Evolutionary conservation across 2,329 filamentous ascomycete species (phyloP), one percentile per base, ranked within the genome.

Genomic region (Pseudodiploospora longispora): DNA sequence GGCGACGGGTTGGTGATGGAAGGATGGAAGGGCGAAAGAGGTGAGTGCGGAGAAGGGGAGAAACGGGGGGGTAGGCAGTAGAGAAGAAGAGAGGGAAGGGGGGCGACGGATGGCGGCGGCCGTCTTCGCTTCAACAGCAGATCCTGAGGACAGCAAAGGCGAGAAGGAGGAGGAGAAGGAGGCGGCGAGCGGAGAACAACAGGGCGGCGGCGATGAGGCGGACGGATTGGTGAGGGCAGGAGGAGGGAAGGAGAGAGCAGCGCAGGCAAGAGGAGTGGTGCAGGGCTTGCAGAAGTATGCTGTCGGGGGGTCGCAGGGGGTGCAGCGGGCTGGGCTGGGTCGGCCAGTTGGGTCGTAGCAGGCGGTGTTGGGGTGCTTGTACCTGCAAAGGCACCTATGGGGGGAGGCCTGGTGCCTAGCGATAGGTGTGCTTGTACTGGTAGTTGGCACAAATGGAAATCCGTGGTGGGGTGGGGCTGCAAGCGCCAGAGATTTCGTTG

Each of bases 51-150:
- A 44, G 47, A 45, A 37, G 44, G 40, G 54, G 51, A 56, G 46
- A 51, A 32, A 33, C 34, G 31, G 31, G 41, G 29, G 38, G 31
- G 32, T 30, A 32, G 32, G 38, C 5, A 12, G 19, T 19, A 47
- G 46, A 47, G 46, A 51, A 49, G 51, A 50, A 47, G 44, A 45
- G 50, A 49, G 47, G 50, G 51, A 53, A 49, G 49, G 19, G 40
- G 35, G 39, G 32, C 39, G 39, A 42, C 38, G 19, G 19, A 19
- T 19, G 19, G 19, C 19, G 19, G 19, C 19, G 19, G 19, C 19
- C 19, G 19, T 19, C 19, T 19, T 19, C 19, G 19, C 19, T 19
- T 19, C 19, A 19, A 19, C 19, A 19, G 19, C 19, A 19, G 19
- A 19, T 19, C 19, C 19, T 19, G 19, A 19, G 19, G 19, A 19